A percentile compares a stretch with the other conserved stretches of the same genome.
Evolutionary conservation across 257 asterid genomes (phyloP).

Genomic region (Forsythia viridissima): DNA sequence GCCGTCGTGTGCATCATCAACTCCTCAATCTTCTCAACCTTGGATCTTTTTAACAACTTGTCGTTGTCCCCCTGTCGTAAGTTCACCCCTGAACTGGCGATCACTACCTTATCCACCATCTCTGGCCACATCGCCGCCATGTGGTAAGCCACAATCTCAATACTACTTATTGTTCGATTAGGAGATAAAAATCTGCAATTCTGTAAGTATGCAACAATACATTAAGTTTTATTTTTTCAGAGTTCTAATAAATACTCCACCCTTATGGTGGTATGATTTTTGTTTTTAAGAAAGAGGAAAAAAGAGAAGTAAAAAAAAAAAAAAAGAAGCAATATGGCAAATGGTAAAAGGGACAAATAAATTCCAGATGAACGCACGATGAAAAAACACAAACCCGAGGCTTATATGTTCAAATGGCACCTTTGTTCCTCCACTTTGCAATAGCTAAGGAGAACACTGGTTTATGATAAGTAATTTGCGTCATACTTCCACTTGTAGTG

Average conservation of each 20-base stretch:
- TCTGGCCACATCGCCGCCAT: too few species aligned
- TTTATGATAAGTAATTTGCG: conserved; percentile 45
- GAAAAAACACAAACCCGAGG: conserved; percentile 61
- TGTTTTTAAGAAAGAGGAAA: background rate
- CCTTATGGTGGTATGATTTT: background rate
- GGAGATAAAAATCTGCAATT: conserved; percentile 80
- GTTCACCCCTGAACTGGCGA: too few species aligned
- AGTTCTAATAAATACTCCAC: background rate
- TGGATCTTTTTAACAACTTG: too few species aligned
- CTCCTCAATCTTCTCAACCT: too few species aligned
- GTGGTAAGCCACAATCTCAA: conserved; percentile 44
- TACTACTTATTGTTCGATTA: conserved; percentile 84
- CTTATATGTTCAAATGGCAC: conserved; percentile 71
- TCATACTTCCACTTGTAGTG: conserved; percentile 34
- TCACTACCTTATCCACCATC: too few species aligned
- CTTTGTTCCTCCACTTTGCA: conserved; percentile 86
- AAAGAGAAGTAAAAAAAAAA: background rate
- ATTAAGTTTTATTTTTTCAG: conserved; percentile 14
- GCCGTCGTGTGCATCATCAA: too few species aligned
- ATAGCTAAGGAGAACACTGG: conserved; percentile 77
- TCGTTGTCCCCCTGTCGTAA: too few species aligned
- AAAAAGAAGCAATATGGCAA: conserved; percentile 13
- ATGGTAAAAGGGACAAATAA: conserved; percentile 20
- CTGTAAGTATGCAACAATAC: conserved; percentile 46
- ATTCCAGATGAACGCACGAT: conserved; percentile 6